Evolutionary conservation across 805 yeast genomes (phyloP).

Genomic region (Hanseniaspora meyeri): DNA sequence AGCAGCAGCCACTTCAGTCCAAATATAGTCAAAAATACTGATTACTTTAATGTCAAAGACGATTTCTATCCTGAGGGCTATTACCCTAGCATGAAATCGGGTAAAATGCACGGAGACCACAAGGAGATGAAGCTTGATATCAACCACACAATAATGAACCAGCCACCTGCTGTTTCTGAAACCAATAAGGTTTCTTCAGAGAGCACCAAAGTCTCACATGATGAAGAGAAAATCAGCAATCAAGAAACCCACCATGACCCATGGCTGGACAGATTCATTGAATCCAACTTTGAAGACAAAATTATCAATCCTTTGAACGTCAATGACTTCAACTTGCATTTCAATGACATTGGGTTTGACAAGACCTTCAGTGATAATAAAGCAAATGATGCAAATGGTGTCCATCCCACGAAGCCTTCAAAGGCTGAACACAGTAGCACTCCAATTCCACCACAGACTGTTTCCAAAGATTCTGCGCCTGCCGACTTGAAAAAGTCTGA

Average conservation of each 20-base stretch:
- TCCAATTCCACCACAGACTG: not conserved
- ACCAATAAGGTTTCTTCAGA: not conserved
- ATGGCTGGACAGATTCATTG: constrained; percentile 62
- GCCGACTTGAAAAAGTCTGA: not conserved
- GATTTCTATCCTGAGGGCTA: constrained; percentile 11
- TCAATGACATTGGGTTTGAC: constrained; percentile 48
- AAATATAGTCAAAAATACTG: not conserved
- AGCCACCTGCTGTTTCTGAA: not conserved
- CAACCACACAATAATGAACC: not conserved
- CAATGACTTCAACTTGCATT: constrained; percentile 24
- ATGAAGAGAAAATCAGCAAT: not conserved
- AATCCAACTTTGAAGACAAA: constrained; percentile 50
- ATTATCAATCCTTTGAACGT: constrained; percentile 33
- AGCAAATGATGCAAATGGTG: not conserved
- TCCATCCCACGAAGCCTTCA: not conserved
- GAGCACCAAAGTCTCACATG: not conserved
- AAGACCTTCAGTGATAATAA: constrained; percentile 8
- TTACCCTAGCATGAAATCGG: not conserved
- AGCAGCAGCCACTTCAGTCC: constrained; percentile 2
- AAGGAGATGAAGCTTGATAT: not conserved
- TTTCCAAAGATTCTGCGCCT: not conserved
- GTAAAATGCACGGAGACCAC: not conserved
- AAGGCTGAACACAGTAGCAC: not conserved
- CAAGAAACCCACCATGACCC: constrained; percentile 19
- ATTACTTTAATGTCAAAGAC: constrained; percentile 10